These are phyloP conservation scores for Neopestalotiopsis sp. DNA, from an alignment of 2,329 filamentous ascomycete species.

Conservation along the genomic window DNA sequence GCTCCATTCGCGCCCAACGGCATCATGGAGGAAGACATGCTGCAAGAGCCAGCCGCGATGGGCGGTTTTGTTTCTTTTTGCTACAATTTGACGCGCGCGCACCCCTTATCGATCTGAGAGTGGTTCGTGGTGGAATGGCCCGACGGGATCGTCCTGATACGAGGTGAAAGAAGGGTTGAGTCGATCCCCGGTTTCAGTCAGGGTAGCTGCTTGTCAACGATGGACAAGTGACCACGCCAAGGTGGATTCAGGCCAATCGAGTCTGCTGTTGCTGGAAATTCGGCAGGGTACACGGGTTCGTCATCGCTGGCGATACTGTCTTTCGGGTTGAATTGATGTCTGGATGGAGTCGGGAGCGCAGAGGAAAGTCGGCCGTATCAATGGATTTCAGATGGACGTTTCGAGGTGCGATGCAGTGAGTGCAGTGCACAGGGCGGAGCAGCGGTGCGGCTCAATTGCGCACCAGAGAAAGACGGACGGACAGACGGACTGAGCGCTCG, in stretches of 20 bases:
- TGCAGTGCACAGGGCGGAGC: neutral
- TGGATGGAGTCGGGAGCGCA: neutral
- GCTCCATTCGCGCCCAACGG: slow-evolving; percentile 37
- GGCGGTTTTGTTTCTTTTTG: neutral
- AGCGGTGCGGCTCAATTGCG: neutral
- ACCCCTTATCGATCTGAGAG: neutral
- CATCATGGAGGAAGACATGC: slow-evolving; percentile 25
- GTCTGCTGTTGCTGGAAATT: slow-evolving; percentile 17
- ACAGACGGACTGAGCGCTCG: neutral
- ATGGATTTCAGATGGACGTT: neutral
- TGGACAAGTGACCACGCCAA: slow-evolving; percentile 20
- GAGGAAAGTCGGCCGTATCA: neutral
- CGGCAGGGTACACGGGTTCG: slow-evolving; percentile 15
- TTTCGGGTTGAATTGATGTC: slow-evolving; percentile 2
- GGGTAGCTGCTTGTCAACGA: slow-evolving; percentile 12
- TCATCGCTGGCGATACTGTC: slow-evolving; percentile 17
- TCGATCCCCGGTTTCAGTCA: slow-evolving; percentile 22
- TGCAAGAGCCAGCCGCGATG: slow-evolving; percentile 14
- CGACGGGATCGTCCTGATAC: slow-evolving; percentile 14
- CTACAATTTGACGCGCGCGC: neutral
- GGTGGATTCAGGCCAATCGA: slow-evolving; percentile 19
- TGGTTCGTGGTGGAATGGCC: slow-evolving; percentile 8
- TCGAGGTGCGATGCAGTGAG: slow-evolving; percentile 2
- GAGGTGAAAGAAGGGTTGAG: slow-evolving; percentile 17
- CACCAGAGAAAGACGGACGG: neutral